Base-by-base conservation (phyloP, 768 basidiomycete genomes). In the Boletus subcaerulescens region DNA sequence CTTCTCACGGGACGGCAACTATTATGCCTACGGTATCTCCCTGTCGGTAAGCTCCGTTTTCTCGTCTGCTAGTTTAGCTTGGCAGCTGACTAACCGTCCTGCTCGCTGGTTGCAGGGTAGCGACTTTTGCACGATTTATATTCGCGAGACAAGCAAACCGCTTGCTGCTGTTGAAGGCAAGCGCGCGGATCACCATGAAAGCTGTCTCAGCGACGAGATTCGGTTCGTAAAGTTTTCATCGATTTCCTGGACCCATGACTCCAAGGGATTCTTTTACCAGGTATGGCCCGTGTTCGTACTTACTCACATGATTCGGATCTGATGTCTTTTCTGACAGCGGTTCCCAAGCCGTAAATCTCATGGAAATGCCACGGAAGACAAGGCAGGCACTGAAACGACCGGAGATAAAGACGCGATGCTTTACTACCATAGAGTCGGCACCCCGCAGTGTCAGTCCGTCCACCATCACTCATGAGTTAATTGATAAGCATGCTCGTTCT, bases 201-300 rank as follows among this genome's bases (percentile, higher is more conserved):
- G 74, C 35, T 75, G 84, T 42, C 76, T 91, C 36, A 59, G 75
- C 4, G 91, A 93, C 43, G 85, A 84, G 56, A 71, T 92, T 50
- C 79, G 84, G 51, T 87, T 81, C 64, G 87, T 89, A 58, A 93
- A 93, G 67, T 91, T 90, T 70, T 87, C 86, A 1, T 70, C 74
- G 12, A 77, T 91, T 41, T 74, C 76, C 26, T 93, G 91, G 91
- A 84, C 84, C 5, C 81, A 83, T 52, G 89, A 92, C 69, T 85
- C 83, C 51, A 85, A 83, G 57, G 91, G 91, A 2, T 91, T 93
- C 71, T 90, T 93, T 72, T 93, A 93, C 67, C 90, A 91, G 76
- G 77, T 77, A 47, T 20, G 26, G 29, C 32, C 22, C 18, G 12
- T 13, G 7, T 13, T 29, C 26, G 26, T 29, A 29, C 32, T 45